Conservation (phyloP, 75 land plant genomes). For the Pinus taeda region DNA sequence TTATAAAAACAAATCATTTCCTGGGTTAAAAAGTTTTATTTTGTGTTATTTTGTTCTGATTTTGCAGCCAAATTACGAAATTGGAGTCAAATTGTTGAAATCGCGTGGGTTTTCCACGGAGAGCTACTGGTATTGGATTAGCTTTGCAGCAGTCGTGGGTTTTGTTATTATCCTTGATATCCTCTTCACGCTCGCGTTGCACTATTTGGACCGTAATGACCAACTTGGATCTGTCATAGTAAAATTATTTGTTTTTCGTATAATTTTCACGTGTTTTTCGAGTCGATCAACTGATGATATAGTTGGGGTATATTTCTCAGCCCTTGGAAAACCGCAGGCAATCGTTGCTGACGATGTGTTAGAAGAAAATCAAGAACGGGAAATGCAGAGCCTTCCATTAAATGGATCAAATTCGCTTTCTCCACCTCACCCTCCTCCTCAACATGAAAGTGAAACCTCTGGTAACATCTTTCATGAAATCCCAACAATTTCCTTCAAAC, state of each 20-base stretch:
- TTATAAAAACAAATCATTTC: not conserved
- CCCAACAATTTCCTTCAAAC: too few species aligned
- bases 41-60: not conserved
- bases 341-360: conserved; percentile 38
- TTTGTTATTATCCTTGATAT: conserved; percentile 47
- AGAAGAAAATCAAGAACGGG: conserved; percentile 15
- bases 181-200: conserved; percentile 24
- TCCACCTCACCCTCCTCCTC: too few species aligned
- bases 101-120: conserved; percentile 50
- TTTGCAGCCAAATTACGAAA: conserved; percentile 8
- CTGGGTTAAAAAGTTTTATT: not conserved
- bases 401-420: not conserved
- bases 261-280: not conserved
- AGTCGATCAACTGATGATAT: not conserved
- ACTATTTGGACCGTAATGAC: conserved; percentile 15
- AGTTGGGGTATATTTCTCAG: conserved; percentile 14
- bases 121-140: conserved; percentile 64
- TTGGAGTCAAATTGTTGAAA: conserved; percentile 48
- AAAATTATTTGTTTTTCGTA: conserved; percentile 30
- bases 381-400: not conserved
- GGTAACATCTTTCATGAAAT: too few species aligned
- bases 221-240: conserved; percentile 7
- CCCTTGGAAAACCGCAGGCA: conserved; percentile 49
- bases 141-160: conserved; percentile 37
- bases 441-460: too few species aligned